Evolutionary conservation across 2,329 filamentous ascomycete genomes (phyloP).

Genomic region (Ascochyta pisi): DNA sequence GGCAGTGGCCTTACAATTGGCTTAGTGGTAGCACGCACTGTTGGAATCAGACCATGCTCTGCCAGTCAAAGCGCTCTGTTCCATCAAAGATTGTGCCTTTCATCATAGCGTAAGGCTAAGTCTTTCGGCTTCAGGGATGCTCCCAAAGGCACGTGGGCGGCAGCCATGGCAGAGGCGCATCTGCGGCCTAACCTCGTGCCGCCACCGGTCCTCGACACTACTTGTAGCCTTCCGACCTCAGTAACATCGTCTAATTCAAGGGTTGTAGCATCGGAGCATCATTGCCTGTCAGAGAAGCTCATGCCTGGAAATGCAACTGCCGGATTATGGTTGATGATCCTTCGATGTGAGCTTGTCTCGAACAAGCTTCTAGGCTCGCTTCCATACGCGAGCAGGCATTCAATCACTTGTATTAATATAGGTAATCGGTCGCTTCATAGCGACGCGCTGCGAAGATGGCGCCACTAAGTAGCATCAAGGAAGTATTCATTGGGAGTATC

Average conservation of each 20-base stretch:
- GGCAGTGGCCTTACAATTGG: not conserved
- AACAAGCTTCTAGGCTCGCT: not conserved
- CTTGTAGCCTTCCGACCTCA: not conserved
- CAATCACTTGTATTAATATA: not conserved
- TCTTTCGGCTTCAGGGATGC: not conserved
- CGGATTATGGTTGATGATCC: not conserved
- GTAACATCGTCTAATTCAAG: not conserved
- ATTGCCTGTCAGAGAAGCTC: not conserved
- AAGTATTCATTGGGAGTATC: too few species aligned
- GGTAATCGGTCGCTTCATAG: too few species aligned
- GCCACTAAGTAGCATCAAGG: too few species aligned
- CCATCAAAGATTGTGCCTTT: not conserved
- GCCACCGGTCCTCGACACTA: not conserved
- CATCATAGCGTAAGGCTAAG: not conserved
- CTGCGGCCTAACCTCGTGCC: not conserved
- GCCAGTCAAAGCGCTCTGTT: not conserved
- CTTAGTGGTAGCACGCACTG: not conserved
- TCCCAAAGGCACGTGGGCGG: not conserved
- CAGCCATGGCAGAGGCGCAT: constrained; percentile 3
- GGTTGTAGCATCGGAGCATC: not conserved
- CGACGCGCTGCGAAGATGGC: too few species aligned
- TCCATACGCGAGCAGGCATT: not conserved
- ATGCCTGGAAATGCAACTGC: not conserved
- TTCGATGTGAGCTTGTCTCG: constrained; percentile 1
- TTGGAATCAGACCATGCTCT: not conserved